A percentile compares a stretch with the other conserved stretches of the same genome.
Conservation (phyloP, 2,329 filamentous ascomycete species). For the Fusarium citri region DNA sequence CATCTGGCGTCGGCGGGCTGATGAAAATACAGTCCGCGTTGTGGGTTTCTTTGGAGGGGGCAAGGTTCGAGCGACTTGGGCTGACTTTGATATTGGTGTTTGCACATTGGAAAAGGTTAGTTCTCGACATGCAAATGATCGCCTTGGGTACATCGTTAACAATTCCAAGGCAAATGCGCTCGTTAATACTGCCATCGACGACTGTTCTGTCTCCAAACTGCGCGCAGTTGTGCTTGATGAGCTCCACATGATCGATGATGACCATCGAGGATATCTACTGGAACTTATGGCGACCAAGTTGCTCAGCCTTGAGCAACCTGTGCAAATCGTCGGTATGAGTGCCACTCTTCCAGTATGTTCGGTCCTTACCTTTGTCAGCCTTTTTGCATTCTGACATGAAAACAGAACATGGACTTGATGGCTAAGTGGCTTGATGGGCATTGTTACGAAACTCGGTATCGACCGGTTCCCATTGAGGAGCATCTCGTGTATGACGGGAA, state of each 20-base stretch:
- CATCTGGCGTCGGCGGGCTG: constrained; percentile 65
- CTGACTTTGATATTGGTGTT: constrained; percentile 80
- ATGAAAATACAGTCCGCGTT: constrained; percentile 71
- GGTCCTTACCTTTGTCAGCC: too few relatives aligned
- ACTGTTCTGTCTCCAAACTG: constrained; percentile 73
- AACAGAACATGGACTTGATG: constrained; percentile 75
- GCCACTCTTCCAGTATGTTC: constrained; percentile 75
- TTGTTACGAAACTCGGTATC: constrained; percentile 78
- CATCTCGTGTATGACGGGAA: constrained; percentile 77
- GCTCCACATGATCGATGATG: constrained; percentile 85
- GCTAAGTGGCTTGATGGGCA: constrained; percentile 77
- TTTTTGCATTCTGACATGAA: constrained; percentile 2
- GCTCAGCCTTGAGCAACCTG: constrained; percentile 71
- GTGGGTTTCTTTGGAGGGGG: constrained; percentile 81
- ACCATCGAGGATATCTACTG: constrained; percentile 78
- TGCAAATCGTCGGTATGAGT: constrained; percentile 84
- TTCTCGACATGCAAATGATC: neutral
- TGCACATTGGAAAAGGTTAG: constrained; percentile 80
- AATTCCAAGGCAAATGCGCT: constrained; percentile 74
- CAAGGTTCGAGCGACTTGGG: constrained; percentile 74
- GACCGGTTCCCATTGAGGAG: constrained; percentile 80
- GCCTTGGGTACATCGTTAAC: constrained; percentile 2
- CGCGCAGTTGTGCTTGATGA: constrained; percentile 79
- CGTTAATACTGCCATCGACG: constrained; percentile 78
- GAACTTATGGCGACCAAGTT: constrained; percentile 81